Evolutionary conservation across 2,329 filamentous ascomycete genomes (phyloP).

Genomic region (Truncatella angustata): DNA sequence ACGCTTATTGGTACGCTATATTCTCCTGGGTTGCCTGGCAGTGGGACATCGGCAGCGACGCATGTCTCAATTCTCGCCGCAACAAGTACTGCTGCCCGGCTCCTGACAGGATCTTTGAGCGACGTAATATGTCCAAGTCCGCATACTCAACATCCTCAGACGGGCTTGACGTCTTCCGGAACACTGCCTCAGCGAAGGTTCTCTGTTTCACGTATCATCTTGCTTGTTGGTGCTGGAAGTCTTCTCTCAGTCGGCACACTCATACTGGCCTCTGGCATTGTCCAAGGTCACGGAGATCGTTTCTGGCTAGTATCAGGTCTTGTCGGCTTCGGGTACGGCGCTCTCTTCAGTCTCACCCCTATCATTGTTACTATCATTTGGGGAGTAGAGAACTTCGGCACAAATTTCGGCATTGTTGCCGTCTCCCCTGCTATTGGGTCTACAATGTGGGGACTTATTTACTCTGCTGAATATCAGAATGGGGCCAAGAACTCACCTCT

Average conservation of each 20-base stretch:
- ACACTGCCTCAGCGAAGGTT: slow-evolving; percentile 39
- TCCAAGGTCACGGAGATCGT: slow-evolving; percentile 71
- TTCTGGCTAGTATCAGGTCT: slow-evolving; percentile 85
- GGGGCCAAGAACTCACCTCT: slow-evolving; percentile 49
- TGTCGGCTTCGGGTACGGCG: slow-evolving; percentile 89
- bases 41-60: slow-evolving; percentile 67
- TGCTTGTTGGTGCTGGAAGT: slow-evolving; percentile 73
- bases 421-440: slow-evolving; percentile 88
- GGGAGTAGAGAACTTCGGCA: slow-evolving; percentile 98
- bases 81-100: slow-evolving; percentile 83
- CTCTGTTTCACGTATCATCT: slow-evolving; percentile 72
- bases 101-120: slow-evolving; percentile 85
- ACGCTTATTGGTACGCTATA: slow-evolving; percentile 88
- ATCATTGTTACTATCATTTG: slow-evolving; percentile 96
- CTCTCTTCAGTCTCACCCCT: slow-evolving; percentile 83
- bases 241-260: slow-evolving; percentile 75
- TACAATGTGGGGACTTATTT: slow-evolving; percentile 87
- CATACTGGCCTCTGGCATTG: slow-evolving; percentile 70
- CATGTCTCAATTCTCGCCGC: slow-evolving; percentile 92
- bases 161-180: slow-evolving; percentile 30
- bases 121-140: slow-evolving; percentile 77
- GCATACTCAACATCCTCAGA: slow-evolving; percentile 56
- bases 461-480: slow-evolving; percentile 75
- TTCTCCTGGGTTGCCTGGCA: slow-evolving; percentile 47
- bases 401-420: slow-evolving; percentile 94